Evolutionary conservation across 768 basidiomycete species (phyloP).

Genomic region (Xerocomus potaroensis): DNA sequence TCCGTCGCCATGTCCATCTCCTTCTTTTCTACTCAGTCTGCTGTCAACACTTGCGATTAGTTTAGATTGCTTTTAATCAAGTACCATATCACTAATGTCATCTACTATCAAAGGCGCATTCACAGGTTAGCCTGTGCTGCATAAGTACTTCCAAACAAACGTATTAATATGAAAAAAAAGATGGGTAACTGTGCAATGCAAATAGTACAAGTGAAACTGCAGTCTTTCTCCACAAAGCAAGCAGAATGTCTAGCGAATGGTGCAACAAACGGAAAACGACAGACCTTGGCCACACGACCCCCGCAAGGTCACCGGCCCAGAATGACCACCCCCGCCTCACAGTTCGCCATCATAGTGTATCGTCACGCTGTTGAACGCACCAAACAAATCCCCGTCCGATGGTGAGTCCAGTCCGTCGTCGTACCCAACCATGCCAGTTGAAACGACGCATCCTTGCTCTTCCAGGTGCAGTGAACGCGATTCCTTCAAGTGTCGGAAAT

Average conservation of each 20-base stretch:
- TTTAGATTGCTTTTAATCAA: slow-evolving; percentile 28
- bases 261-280: slow-evolving; percentile 12
- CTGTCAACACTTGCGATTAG: slow-evolving; percentile 19
- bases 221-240: slow-evolving; percentile 20
- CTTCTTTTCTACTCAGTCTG: slow-evolving; percentile 16
- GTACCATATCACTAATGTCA: slow-evolving; percentile 30
- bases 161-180: slow-evolving; percentile 11
- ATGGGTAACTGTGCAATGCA: slow-evolving; percentile 25
- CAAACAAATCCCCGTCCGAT: slow-evolving; percentile 68
- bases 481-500: slow-evolving; percentile 89
- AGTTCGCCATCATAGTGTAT: slow-evolving; percentile 76
- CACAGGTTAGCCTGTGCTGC: slow-evolving; percentile 17
- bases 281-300: slow-evolving; percentile 12
- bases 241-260: slow-evolving; percentile 21
- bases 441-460: slow-evolving; percentile 42
- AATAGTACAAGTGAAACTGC: slow-evolving; percentile 33
- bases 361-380: slow-evolving; percentile 87
- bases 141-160: slow-evolving; percentile 24
- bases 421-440: slow-evolving; percentile 38
- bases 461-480: slow-evolving; percentile 90
- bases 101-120: slow-evolving; percentile 14
- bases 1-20: slow-evolving; percentile 17
- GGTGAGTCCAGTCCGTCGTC: slow-evolving; percentile 43
- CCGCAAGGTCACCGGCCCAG: not conserved
- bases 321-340: slow-evolving; percentile 17